Evolutionary conservation across 2,329 filamentous ascomycete genomes (phyloP).

Genomic region (Waltergamsia citrina): DNA sequence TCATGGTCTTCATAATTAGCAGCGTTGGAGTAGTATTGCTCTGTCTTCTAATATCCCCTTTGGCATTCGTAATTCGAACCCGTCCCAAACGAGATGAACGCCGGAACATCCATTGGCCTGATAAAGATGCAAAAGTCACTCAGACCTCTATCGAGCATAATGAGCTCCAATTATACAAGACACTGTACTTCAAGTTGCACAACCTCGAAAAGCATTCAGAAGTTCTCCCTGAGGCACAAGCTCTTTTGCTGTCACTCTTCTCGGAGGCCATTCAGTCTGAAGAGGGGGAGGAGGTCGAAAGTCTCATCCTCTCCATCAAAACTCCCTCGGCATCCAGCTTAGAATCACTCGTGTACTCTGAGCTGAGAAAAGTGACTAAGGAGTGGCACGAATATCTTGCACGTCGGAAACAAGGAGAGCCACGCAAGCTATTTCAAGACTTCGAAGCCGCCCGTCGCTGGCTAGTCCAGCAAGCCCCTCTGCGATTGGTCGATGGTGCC

Average conservation of each 20-base stretch:
- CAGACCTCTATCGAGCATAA: not conserved
- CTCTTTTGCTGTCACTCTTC: constrained; percentile 7
- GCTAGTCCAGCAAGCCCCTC: too few relatives aligned
- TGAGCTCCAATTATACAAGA: not conserved
- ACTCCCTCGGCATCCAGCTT: not conserved
- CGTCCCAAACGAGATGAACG: not conserved
- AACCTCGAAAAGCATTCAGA: constrained; percentile 8
- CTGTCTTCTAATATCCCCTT: too few relatives aligned
- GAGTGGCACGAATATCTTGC: constrained; percentile 5
- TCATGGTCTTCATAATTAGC: too few relatives aligned
- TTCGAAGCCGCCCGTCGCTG: too few relatives aligned
- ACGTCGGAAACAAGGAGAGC: constrained; percentile 3
- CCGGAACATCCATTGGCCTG: not conserved
- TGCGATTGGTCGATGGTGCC: constrained; percentile 36
- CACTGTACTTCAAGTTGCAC: constrained; percentile 9
- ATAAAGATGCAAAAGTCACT: not conserved
- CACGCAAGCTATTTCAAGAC: constrained; percentile 5
- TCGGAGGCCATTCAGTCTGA: constrained; percentile 2
- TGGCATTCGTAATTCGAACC: too few relatives aligned
- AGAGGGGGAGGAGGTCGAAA: not conserved
- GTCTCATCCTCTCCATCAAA: not conserved
- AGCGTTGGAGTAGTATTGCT: too few relatives aligned
- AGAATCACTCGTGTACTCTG: not conserved
- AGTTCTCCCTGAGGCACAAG: constrained; percentile 5
- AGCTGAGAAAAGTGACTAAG: constrained; percentile 1